Conservation (phyloP, 208 protist genomes). For the Acanthamoeba triangularis region DNA sequence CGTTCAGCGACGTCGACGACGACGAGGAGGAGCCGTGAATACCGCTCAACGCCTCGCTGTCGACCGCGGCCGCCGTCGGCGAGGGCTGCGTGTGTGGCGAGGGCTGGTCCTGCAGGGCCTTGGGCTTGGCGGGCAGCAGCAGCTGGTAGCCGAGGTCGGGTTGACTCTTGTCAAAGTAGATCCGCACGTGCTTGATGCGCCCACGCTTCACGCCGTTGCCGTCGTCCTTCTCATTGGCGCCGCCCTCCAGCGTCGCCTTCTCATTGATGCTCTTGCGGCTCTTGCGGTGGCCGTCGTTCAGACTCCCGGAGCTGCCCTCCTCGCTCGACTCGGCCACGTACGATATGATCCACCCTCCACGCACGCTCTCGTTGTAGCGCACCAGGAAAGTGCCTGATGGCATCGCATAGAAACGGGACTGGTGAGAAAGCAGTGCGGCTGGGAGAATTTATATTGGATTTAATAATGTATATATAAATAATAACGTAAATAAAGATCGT, state of each 20-base stretch:
- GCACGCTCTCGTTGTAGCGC: constrained; percentile 74
- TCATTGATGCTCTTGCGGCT: constrained; percentile 37
- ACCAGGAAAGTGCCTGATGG: constrained; percentile 63
- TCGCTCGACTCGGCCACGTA: constrained; percentile 36
- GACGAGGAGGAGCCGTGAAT: constrained; percentile 43
- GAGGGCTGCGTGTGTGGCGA: background rate
- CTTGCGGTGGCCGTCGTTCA: background rate
- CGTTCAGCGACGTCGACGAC: constrained; percentile 34
- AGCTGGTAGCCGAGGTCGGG: constrained; percentile 73
- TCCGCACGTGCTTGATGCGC: constrained; percentile 59
- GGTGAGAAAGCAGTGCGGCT: no score
- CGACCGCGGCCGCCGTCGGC: no score
- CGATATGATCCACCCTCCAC: constrained; percentile 70
- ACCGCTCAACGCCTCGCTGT: background rate
- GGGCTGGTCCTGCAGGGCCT: constrained; percentile 32
- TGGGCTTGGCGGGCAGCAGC: constrained; percentile 61
- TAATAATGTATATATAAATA: constrained; percentile 1
- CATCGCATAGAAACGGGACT: background rate
- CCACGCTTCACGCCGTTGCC: constrained; percentile 32
- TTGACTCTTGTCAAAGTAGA: constrained; percentile 62
- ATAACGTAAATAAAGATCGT: background rate
- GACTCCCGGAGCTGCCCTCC: constrained; percentile 39
- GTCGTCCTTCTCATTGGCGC: constrained; percentile 1
- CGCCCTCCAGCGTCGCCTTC: background rate
- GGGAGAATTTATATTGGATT: background rate